A percentile compares a stretch with the other conserved stretches of the same genome.
phyloP scores from a whole-genome alignment of 179 eudicot genomes.

The Patellifolia procumbens region DNA sequence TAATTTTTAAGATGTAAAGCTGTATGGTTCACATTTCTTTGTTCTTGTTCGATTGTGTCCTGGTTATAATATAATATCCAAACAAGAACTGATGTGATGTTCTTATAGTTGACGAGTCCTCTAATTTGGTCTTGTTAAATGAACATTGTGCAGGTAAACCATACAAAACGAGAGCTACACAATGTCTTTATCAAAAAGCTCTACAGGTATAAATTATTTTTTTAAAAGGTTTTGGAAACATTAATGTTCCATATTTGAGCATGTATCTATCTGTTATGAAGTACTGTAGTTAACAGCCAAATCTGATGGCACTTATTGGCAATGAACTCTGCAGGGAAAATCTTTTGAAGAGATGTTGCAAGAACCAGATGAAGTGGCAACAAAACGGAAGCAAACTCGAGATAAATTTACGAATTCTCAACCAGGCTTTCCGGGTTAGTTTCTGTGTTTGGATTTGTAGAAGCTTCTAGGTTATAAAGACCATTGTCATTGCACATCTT shows the following conservation, averaged over 20 bases:
- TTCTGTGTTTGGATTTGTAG: conserved; percentile 19
- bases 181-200: conserved; percentile 82
- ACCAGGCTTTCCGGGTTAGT: conserved; percentile 83
- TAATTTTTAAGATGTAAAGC: neutral
- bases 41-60: neutral
- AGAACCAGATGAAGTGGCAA: conserved; percentile 79
- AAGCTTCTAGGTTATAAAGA: neutral
- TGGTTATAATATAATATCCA: neutral
- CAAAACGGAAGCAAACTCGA: conserved; percentile 70
- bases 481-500: neutral
- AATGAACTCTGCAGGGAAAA: conserved; percentile 56
- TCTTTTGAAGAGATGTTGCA: conserved; percentile 85
- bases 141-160: conserved; percentile 63
- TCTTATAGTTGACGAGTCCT: conserved; percentile 3
- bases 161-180: conserved; percentile 87
- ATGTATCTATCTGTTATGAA: neutral
- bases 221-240: neutral
- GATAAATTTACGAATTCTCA: conserved; percentile 67
- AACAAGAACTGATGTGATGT: neutral
- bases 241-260: neutral
- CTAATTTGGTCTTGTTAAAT: conserved; percentile 1
- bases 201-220: conserved; percentile 65
- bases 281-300: neutral
- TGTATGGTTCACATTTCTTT: neutral
- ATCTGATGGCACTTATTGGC: conserved; percentile 21